Base-by-base conservation (phyloP, 2,329 filamentous ascomycete species). In the Proliferodiscus dingleyae region DNA sequence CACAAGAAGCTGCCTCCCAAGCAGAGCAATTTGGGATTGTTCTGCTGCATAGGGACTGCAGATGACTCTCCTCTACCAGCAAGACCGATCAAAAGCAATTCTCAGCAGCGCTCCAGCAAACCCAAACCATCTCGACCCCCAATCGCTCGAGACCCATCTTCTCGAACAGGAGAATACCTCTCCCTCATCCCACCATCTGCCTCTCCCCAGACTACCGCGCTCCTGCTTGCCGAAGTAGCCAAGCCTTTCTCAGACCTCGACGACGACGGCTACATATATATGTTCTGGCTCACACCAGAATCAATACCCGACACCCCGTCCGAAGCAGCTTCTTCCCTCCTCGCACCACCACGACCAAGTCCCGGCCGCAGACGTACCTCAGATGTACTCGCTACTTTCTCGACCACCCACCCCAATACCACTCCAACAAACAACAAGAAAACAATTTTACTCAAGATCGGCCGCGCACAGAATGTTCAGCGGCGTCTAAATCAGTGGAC, bases 201-300 rank as follows among this genome's bases (percentile, higher is more conserved):
- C 4, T 75, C 83, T 2, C 81, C 87, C 1, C 71, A 84, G 55
- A 85, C 81, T 0, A 74, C 86, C 0, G 84, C 88, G 0, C 69
- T 74, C 4, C 73, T 97, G 3, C 75, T 91, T 49, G 72, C 83
- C 2, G 90, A 97, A 65, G 74, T 97, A 8, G 79, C 67, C 63
- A 93, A 77, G 71, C 89, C 74, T 1, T 78, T 90, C 37, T 89
- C 88, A 0, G 71, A 79, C 18, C 71, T 75, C 43, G 87, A 93
- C 54, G 87, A 94, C 56, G 73, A 85, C 10, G 93, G 93, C 29
- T 98, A 93, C 69, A 97, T 98, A 56, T 98, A 98, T 74, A 95
- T 98, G 66, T 98, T 97, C 74, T 96, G 91, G 89, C 75, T 96
- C 18, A 96, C 89, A 0, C 82, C 89, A 24, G 72, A 77, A 28